phyloP scores from a whole-genome alignment of 148 eudicot genomes.

The Selenicereus undatus region DNA sequence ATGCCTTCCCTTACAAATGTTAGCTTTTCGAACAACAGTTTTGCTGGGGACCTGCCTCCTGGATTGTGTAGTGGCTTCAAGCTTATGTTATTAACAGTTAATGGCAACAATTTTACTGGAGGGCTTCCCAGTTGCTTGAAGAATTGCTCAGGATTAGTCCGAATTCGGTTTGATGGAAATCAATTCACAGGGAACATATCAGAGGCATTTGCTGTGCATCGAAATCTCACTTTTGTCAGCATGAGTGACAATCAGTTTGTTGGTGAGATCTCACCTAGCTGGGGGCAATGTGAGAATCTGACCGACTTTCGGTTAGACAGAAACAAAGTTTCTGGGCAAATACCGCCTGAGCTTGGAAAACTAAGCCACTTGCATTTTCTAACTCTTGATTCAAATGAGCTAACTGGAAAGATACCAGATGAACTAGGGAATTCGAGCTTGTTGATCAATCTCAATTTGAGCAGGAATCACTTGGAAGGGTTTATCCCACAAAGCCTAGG shows the following conservation, averaged over 20 bases:
- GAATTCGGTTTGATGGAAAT: conserved; percentile 75
- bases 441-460: conserved; percentile 46
- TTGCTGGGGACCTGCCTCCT: conserved; percentile 65
- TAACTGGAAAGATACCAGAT: conserved; percentile 34
- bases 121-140: conserved; percentile 64
- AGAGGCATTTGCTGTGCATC: conserved; percentile 64
- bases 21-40: conserved; percentile 73
- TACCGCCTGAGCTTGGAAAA: conserved; percentile 41
- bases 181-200: conserved; percentile 65
- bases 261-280: conserved; percentile 57
- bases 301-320: conserved; percentile 40
- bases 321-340: conserved; percentile 40
- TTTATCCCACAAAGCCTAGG: conserved; percentile 53
- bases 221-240: conserved; percentile 41
- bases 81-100: conserved; percentile 45
- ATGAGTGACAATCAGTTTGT: conserved; percentile 55
- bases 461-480: conserved; percentile 57
- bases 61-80: conserved; percentile 57
- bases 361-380: conserved; percentile 24
- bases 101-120: conserved; percentile 58
- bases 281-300: conserved; percentile 59
- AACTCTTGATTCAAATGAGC: conserved; percentile 27
- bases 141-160: conserved; percentile 51
- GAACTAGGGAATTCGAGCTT: conserved; percentile 41
- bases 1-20: conserved; percentile 42